Conservation (phyloP, 2,329 filamentous ascomycete genomes). For the Aaosphaeria pasadenensis region DNA sequence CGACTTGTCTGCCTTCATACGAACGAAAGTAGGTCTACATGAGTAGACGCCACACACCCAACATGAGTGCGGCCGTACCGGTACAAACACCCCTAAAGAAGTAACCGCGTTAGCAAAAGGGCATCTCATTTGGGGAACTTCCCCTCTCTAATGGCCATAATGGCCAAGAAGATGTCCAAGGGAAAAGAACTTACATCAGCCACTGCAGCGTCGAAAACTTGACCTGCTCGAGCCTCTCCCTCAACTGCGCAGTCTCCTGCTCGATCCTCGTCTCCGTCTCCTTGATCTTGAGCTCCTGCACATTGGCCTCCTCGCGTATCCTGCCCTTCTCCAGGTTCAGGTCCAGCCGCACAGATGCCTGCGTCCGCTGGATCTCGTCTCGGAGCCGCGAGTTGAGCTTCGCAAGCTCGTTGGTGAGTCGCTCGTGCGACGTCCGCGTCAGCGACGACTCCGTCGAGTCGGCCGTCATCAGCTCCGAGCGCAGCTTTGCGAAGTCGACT, state of each 20-base stretch:
- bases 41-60: constrained; percentile 65
- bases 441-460: constrained; percentile 89
- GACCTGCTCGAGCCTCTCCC: constrained; percentile 92
- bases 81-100: constrained; percentile 59
- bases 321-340: constrained; percentile 95
- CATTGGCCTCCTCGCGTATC: constrained; percentile 92
- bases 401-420: constrained; percentile 88
- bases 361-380: constrained; percentile 91
- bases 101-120: neutral
- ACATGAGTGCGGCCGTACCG: constrained; percentile 62
- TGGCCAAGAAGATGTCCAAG: neutral
- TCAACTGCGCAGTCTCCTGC: constrained; percentile 86
- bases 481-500: constrained; percentile 96
- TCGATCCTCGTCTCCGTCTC: constrained; percentile 98
- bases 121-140: neutral
- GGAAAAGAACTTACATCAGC: constrained; percentile 72
- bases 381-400: constrained; percentile 86
- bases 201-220: constrained; percentile 98
- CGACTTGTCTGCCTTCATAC: too few species aligned
- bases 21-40: constrained; percentile 46
- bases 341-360: constrained; percentile 88
- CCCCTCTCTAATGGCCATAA: neutral
- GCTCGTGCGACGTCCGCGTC: constrained; percentile 86
- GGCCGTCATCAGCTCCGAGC: constrained; percentile 86
- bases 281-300: constrained; percentile 96